These are phyloP conservation scores for Auxenochlorella pyrenoidosa DNA, from an alignment of 139 green algal genomes.

Conservation along the genomic window DNA sequence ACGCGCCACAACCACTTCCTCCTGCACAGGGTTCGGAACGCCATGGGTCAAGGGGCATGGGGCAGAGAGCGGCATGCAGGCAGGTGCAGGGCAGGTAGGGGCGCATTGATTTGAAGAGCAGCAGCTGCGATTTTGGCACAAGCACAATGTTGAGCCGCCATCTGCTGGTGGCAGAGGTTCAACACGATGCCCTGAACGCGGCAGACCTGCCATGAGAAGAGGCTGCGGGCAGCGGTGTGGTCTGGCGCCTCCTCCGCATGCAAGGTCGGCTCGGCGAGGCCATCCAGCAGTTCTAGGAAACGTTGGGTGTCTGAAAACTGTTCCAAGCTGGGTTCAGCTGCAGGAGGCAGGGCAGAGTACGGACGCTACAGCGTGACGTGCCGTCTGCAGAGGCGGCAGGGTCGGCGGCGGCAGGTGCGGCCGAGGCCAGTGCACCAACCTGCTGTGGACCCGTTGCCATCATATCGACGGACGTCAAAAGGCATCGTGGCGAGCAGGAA, in stretches of 20 bases:
- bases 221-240: slow-evolving; percentile 48
- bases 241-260: slow-evolving; percentile 39
- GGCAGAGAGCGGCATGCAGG: too few species aligned
- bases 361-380: neutral
- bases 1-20: slow-evolving; percentile 64
- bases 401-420: neutral
- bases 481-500: neutral
- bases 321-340: slow-evolving; percentile 28
- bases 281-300: slow-evolving; percentile 59
- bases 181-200: neutral
- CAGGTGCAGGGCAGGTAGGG: too few species aligned
- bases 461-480: neutral
- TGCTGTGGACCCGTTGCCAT: neutral
- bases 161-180: too few species aligned
- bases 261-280: slow-evolving; percentile 28
- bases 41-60: too few species aligned
- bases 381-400: neutral
- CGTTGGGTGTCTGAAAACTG: slow-evolving; percentile 47
- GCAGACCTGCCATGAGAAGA: slow-evolving; percentile 69
- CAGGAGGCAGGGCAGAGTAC: neutral
- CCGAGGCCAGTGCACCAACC: neutral
- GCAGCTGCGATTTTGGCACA: too few species aligned
- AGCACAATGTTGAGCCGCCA: too few species aligned
- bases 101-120: too few species aligned
- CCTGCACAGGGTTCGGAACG: too few species aligned